Evolutionary conservation across 768 basidiomycete species (phyloP), one percentile per base, ranked within the genome.

Genomic region (Solioccasus polychromus): DNA sequence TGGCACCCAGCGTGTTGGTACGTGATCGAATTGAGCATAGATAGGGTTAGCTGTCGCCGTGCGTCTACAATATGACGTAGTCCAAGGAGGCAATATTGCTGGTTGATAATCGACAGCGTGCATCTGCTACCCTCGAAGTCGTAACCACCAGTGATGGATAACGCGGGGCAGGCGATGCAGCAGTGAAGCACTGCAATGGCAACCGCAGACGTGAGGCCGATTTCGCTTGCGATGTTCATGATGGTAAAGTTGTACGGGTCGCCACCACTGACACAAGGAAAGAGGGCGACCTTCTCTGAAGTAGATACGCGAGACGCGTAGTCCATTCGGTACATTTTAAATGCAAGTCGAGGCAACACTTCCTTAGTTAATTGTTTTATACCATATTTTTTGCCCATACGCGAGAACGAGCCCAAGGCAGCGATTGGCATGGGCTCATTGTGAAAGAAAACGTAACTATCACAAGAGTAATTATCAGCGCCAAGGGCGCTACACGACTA

Each of bases 191-290:
- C 35, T 10, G 42, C 36, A 8, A 56, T 15, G n/a, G 38, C 18
- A 3, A 38, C 38, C 3, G 23, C 22, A 1, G 46, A 41, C 23
- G 44, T 19, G 15, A 48, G 39, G 11, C 50, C 54, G 14, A 38
- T n/a, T 42, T 56, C 54, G 15, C n/a, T 32, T 8, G 54, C 50
- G 2, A 52, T 11, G 25, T 57, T 48, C 44, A 52, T 52, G 32
- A 56, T 11, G 30, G 14, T 25, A 44, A 56, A 56, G 25, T 48
- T 48, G 35, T 39, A 48, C 2, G 37, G 39, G n/a, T 56, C 54
- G 23, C 20, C 24, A n/a, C 28, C 46, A 14, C 36, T 48, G 22
- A 56, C 2, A 2, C 23, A n/a, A 19, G 50, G 44, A 11, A 52
- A 56, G 28, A 52, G 26, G 22, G 3, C 6, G 10, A n/a, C n/a